phyloP scores from a whole-genome alignment of 352 stramenopile species.

The Globisporangium recalcitrans region DNA sequence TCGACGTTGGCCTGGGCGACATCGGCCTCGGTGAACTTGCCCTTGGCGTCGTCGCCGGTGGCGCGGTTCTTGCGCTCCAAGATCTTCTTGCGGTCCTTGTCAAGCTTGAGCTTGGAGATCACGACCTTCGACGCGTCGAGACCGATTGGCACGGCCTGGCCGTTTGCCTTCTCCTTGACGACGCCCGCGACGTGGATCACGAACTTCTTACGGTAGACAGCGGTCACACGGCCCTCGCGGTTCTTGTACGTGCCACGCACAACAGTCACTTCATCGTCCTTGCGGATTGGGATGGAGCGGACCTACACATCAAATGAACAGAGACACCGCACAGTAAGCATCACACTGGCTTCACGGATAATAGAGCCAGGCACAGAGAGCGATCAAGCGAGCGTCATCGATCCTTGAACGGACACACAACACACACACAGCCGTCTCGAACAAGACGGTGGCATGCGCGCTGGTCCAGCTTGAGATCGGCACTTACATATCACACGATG shows the following conservation, averaged over 20 bases:
- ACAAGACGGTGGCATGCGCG: not conserved
- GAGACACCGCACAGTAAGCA: not conserved
- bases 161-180: conserved; percentile 98
- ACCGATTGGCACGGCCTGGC: conserved; percentile 93
- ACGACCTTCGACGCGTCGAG: conserved; percentile 98
- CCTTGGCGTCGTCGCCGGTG: conserved; percentile 71
- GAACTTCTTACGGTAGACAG: conserved; percentile 99
- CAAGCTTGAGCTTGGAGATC: conserved; percentile 99
- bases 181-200: conserved; percentile 99
- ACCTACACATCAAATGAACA: conserved; percentile 56
- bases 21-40: conserved; percentile 88
- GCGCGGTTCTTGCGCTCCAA: conserved; percentile 97
- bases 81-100: conserved; percentile 99
- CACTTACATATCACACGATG: conserved; percentile 84
- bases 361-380: not conserved
- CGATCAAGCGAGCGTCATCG: conserved; percentile 6
- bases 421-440: not conserved
- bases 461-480: conserved; percentile 19
- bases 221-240: conserved; percentile 97
- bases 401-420: not conserved
- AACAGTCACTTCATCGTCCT: conserved; percentile 99
- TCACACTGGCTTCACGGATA: not conserved
- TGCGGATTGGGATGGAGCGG: conserved; percentile 97
- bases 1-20: conserved; percentile 87
- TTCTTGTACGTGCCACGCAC: conserved; percentile 97